phyloP scores from a whole-genome alignment of 1,139 yeast genomes.

The Lodderomyces parapsilosis region DNA sequence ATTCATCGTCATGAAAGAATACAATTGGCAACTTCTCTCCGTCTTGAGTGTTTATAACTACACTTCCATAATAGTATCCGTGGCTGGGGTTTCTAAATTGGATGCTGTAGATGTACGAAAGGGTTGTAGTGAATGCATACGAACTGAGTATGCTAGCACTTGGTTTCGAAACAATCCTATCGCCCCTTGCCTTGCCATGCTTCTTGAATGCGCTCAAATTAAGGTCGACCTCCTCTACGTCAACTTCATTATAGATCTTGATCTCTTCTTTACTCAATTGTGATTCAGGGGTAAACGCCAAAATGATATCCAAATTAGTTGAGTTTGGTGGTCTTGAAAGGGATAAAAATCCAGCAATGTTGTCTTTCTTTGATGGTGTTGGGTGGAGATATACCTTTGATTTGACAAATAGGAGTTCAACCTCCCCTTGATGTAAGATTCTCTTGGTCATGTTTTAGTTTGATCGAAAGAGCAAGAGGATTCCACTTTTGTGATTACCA shows the following conservation, averaged over 20 bases:
- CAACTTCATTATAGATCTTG: slow-evolving; percentile 52
- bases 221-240: slow-evolving; percentile 34
- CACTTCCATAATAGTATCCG: slow-evolving; percentile 92
- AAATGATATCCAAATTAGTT: slow-evolving; percentile 54
- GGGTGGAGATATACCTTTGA: slow-evolving; percentile 84
- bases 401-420: slow-evolving; percentile 52
- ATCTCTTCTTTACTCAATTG: slow-evolving; percentile 49
- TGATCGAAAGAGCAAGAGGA: neutral
- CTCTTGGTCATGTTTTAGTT: slow-evolving; percentile 7
- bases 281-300: slow-evolving; percentile 78
- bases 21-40: slow-evolving; percentile 75
- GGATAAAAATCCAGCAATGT: slow-evolving; percentile 72
- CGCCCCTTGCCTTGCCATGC: slow-evolving; percentile 15
- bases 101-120: slow-evolving; percentile 67
- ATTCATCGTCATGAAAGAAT: slow-evolving; percentile 89
- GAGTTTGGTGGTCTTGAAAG: slow-evolving; percentile 57
- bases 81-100: slow-evolving; percentile 80
- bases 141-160: slow-evolving; percentile 52
- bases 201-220: slow-evolving; percentile 22
- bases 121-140: slow-evolving; percentile 62
- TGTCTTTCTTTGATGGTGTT: slow-evolving; percentile 67
- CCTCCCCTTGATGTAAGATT: slow-evolving; percentile 22
- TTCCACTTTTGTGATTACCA: no score
- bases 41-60: slow-evolving; percentile 67
- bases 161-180: slow-evolving; percentile 48